These are phyloP conservation scores for Lipomyces orientalis DNA, from an alignment of 805 yeast species.

Conservation along the genomic window DNA sequence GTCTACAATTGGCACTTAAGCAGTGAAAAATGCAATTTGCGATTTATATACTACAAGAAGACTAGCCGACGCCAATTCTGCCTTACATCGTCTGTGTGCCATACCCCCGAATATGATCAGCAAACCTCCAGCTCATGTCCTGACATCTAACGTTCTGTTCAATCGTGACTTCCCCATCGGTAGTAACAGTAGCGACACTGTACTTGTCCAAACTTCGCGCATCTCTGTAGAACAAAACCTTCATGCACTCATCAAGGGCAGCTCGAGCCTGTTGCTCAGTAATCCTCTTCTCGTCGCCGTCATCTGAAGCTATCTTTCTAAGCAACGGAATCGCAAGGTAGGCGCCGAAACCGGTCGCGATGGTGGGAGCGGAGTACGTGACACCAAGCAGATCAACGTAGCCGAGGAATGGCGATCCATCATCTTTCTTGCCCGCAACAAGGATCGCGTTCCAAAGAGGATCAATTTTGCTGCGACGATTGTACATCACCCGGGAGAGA, in stretches of 20 bases:
- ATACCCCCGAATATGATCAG: slow-evolving; percentile 85
- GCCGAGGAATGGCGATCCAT: slow-evolving; percentile 72
- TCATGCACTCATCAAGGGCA: slow-evolving; percentile 86
- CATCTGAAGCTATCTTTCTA: slow-evolving; percentile 70
- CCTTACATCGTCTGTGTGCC: slow-evolving; percentile 64
- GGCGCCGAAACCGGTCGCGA: slow-evolving; percentile 97
- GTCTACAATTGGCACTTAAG: background rate
- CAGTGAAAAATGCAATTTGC: background rate
- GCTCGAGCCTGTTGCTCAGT: slow-evolving; percentile 76
- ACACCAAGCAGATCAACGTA: slow-evolving; percentile 93
- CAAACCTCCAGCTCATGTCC: slow-evolving; percentile 88
- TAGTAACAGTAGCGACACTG: slow-evolving; percentile 75
- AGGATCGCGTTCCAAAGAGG: slow-evolving; percentile 95
- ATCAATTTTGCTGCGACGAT: slow-evolving; percentile 88
- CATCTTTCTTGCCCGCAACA: slow-evolving; percentile 86
- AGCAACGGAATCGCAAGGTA: slow-evolving; percentile 91
- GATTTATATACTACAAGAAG: background rate
- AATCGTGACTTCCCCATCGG: slow-evolving; percentile 63
- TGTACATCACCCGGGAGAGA: slow-evolving; percentile 80
- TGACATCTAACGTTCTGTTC: slow-evolving; percentile 72
- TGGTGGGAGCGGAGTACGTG: slow-evolving; percentile 80
- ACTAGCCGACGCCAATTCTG: no score
- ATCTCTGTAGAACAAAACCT: slow-evolving; percentile 92
- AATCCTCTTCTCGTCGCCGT: slow-evolving; percentile 58
- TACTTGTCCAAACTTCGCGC: slow-evolving; percentile 91